Evolutionary conservation across 2,329 filamentous ascomycete species (phyloP).

Genomic region (Verticillium klebahnii): DNA sequence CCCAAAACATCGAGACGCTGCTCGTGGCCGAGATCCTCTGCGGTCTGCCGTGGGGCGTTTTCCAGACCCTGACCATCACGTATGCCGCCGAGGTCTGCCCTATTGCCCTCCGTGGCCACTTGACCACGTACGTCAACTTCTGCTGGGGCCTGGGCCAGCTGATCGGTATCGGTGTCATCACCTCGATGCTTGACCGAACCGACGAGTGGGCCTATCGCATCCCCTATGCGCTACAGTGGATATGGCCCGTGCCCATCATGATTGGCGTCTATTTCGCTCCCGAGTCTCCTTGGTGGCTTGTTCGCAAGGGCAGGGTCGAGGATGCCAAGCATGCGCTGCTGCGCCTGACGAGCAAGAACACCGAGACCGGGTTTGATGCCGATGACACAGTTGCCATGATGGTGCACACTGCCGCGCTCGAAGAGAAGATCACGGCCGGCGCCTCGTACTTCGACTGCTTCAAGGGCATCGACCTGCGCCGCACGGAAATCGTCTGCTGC

Average conservation of each 20-base stretch:
- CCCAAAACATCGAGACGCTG: slow-evolving; percentile 52
- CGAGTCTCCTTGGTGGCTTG: slow-evolving; percentile 73
- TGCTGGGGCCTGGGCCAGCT: slow-evolving; percentile 67
- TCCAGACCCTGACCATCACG: slow-evolving; percentile 55
- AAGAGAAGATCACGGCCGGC: slow-evolving; percentile 69
- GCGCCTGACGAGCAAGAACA: slow-evolving; percentile 57
- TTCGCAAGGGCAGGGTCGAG: slow-evolving; percentile 58
- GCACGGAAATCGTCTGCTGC: slow-evolving; percentile 68
- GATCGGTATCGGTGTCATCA: slow-evolving; percentile 70
- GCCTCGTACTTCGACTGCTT: slow-evolving; percentile 81
- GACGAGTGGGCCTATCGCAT: slow-evolving; percentile 68
- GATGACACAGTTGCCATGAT: slow-evolving; percentile 90
- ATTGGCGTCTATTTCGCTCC: slow-evolving; percentile 65
- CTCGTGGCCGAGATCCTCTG: slow-evolving; percentile 59
- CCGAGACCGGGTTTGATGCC: slow-evolving; percentile 69
- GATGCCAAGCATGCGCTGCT: slow-evolving; percentile 64
- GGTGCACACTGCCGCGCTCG: slow-evolving; percentile 80
- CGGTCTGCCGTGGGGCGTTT: slow-evolving; percentile 59
- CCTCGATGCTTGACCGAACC: slow-evolving; percentile 57
- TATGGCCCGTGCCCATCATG: slow-evolving; percentile 67
- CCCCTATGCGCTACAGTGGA: slow-evolving; percentile 72
- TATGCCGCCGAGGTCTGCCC: slow-evolving; percentile 72
- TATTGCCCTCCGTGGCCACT: slow-evolving; percentile 64
- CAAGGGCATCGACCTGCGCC: slow-evolving; percentile 69
- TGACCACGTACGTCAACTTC: slow-evolving; percentile 72